phyloP scores from a whole-genome alignment of 305 asterid genomes.

The Fraxinus sp. region DNA sequence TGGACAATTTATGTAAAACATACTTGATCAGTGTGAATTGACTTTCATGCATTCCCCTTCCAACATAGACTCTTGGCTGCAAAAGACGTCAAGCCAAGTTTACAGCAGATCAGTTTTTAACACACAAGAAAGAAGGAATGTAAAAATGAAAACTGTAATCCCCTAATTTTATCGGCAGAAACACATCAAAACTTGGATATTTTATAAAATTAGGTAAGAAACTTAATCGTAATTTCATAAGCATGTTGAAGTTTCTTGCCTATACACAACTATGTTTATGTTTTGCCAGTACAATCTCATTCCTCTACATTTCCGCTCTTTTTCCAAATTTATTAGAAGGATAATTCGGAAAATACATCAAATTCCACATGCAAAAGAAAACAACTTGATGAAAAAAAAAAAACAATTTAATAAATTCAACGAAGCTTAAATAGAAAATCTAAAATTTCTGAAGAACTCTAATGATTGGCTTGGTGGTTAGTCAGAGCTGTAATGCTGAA shows the following conservation, averaged over 20 bases:
- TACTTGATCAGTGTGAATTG: constrained; percentile 91
- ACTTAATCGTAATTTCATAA: background rate
- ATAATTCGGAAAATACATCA: background rate
- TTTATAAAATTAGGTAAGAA: background rate
- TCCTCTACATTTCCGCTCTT: constrained; percentile 14
- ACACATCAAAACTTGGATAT: background rate
- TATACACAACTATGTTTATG: background rate
- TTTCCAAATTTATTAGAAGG: background rate
- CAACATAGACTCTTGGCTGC: constrained; percentile 95
- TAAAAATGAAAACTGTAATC: background rate
- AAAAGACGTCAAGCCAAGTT: constrained; percentile 20
- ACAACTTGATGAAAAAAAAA: background rate
- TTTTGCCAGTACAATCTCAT: constrained; percentile 15
- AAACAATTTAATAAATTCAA: background rate
- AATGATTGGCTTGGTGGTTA: constrained; percentile 2
- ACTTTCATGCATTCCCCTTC: constrained; percentile 99
- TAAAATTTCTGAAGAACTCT: constrained; percentile 8
- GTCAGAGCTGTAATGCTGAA: background rate
- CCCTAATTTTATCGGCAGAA: background rate
- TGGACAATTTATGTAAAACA: constrained; percentile 31
- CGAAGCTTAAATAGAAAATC: background rate
- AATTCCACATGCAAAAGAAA: constrained; percentile 2
- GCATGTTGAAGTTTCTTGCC: background rate
- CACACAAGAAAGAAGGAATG: background rate
- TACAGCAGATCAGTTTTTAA: background rate